Evolutionary conservation across 108 stramenopile species (phyloP), one percentile per base, ranked within the genome.

Genomic region (Cyclotella cryptica): DNA sequence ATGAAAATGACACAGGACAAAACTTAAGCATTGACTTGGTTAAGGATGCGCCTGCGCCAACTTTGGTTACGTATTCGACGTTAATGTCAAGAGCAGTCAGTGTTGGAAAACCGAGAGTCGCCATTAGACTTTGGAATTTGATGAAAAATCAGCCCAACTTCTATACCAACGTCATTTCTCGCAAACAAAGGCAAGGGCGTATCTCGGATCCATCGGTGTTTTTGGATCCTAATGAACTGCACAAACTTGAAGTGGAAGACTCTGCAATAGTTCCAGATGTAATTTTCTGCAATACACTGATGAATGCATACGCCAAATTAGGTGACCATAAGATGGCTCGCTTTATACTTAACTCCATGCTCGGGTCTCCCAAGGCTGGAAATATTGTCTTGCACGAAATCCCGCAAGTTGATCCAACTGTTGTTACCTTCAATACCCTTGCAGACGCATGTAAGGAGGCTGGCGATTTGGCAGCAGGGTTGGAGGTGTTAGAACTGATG

Each of bases 251-350:
- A 51, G 45, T 46, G 47, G 73, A 81, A 30, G 59, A 81, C n/a
- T 24, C 41, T 10, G 72, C 71, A 22, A 80, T 80, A 19, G 66
- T 92, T 27, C 93, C 93, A 1, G 92, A 93, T 79, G 90, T 93
- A 13, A 89, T 89, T 59, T 88, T 92, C 57, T 88, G 88, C 78
- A 96, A 96, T 59, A 94, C 92, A 52, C 76, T 94, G 17, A 92
- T 96, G 96, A 94, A 96, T 76, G 86, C 83, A 21, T 93, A 90
- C 75, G 89, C 93, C 8, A 96, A 94, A 72, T 59, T 92, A 26
- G 89, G 86, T 11, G 86, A 94, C 74, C 42, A 88, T 11, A 59
- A 62, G 24, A 64, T 64, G 44, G 93, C 91, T 17, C 70, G 88
- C 69, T 78, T 88, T 19, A 72, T 96, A 15, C 62, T 94, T 27